Conservation (phyloP, 805 yeast species). For the Yamadazyma phyllophila region DNA sequence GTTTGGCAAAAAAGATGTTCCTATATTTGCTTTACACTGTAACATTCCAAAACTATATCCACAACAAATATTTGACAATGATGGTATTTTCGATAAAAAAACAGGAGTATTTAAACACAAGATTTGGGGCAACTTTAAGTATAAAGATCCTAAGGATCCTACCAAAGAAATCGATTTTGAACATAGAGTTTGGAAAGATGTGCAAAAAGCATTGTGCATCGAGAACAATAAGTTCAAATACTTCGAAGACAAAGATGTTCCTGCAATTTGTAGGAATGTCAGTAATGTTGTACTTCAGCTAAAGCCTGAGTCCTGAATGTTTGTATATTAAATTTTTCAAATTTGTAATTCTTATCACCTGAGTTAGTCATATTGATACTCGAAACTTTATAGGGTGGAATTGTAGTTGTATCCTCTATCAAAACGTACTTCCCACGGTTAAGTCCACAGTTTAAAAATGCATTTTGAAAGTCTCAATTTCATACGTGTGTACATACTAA, state of each 20-base stretch:
- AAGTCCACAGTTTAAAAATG: too few species aligned
- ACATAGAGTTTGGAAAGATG: slow-evolving; percentile 25
- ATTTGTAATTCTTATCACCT: too few species aligned
- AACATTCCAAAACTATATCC: slow-evolving; percentile 35
- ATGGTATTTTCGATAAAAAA: slow-evolving; percentile 22
- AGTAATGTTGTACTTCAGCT: slow-evolving; percentile 15
- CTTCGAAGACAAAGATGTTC: slow-evolving; percentile 17
- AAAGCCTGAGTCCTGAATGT: too few species aligned
- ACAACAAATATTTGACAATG: slow-evolving; percentile 18
- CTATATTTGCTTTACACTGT: slow-evolving; percentile 30
- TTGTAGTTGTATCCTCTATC: too few species aligned
- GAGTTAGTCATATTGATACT: too few species aligned
- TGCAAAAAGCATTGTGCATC: slow-evolving; percentile 23
- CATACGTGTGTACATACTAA: too few species aligned
- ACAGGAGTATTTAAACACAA: slow-evolving; percentile 22
- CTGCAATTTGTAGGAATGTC: not conserved
- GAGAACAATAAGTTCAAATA: slow-evolving; percentile 21
- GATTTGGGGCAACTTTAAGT: slow-evolving; percentile 21
- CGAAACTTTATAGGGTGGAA: too few species aligned
- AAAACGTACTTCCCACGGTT: too few species aligned
- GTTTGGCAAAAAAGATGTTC: slow-evolving; percentile 46
- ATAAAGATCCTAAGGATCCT: slow-evolving; percentile 3
- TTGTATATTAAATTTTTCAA: too few species aligned
- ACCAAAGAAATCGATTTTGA: slow-evolving; percentile 23
- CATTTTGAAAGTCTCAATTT: too few species aligned